Base-by-base conservation (phyloP, 2,329 filamentous ascomycete species). In the Diaporthe caulivora region DNA sequence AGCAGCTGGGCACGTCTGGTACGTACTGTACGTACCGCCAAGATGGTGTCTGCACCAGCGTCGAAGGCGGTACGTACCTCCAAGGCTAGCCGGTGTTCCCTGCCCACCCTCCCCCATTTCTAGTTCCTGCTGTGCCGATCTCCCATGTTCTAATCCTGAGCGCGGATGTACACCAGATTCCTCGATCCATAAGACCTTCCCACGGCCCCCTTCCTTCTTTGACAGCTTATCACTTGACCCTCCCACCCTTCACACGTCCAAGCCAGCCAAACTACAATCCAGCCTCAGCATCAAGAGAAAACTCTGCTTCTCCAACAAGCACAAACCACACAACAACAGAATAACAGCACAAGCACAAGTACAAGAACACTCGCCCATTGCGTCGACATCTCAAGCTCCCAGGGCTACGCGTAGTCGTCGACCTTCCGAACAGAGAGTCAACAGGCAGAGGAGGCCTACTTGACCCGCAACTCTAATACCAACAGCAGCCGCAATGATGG, bases 401-500 rank as follows among this genome's bases (percentile, higher is more conserved):
- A 13, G 7, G 13, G 7, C 37, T 10, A 40, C 37, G 37, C 10
- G 18, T 15, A 53, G 40, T 6, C 24, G 24, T 47, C 51, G 31
- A 58, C 34, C 21, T 8, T 24, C 15, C 40, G 24, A 71, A 40
- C 24, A 67, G n/a, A 60, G 17, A 44, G 18, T 26, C 60, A 49
- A 40, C 44, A 70, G 55, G 68, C 72, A 71, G 17, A 26, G 26
- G 37, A 6, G 29, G 55, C 68, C 72, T 57, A 37, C 29, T 62
- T 11, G 10, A 65, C 37, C 37, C 8, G 34, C 37, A 40, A 40
- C 34, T 9, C 5, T 9, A 40, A 40, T 64, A 69, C n/a, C 62
- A 53, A 65, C 72, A 58, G n/a, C 62, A 67, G 62, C n/a, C 62
- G 62, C 53, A 72, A 77, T 53, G 64, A 83, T 81, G 80, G 79